Evolutionary conservation across 2,329 filamentous ascomycete genomes (phyloP).

Genomic region (Neonectria punicea): DNA sequence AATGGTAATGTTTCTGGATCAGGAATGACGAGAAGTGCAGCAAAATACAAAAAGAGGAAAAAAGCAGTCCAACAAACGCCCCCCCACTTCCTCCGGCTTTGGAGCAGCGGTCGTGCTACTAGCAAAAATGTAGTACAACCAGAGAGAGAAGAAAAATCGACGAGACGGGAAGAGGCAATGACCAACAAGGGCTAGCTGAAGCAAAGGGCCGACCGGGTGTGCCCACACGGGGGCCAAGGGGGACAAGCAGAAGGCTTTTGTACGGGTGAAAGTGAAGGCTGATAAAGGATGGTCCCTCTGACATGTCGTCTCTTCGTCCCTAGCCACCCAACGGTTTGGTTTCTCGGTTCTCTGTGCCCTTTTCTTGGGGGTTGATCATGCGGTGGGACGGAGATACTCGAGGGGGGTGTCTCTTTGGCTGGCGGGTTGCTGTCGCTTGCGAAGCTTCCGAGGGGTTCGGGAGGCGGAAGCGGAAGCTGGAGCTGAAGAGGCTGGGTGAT

Average conservation of each 20-base stretch:
- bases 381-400: slow-evolving; percentile 23
- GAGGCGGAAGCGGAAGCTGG: slow-evolving; percentile 23
- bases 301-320: not conserved
- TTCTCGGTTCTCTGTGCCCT: not conserved
- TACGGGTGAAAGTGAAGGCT: slow-evolving; percentile 13
- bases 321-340: not conserved
- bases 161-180: not conserved
- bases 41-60: slow-evolving; percentile 1
- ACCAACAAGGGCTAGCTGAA: slow-evolving; percentile 2
- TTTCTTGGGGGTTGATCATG: not conserved
- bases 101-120: not conserved
- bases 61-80: slow-evolving; percentile 1
- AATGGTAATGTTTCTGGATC: not conserved
- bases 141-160: slow-evolving; percentile 4
- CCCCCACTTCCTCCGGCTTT: not conserved
- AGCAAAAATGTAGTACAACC: slow-evolving; percentile 9
- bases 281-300: not conserved
- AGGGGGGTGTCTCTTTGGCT: slow-evolving; percentile 36
- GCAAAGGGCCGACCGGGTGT: slow-evolving; percentile 3
- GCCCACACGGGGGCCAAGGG: not conserved
- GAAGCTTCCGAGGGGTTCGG: slow-evolving; percentile 40
- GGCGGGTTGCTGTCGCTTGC: slow-evolving; percentile 38
- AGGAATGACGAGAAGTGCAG: slow-evolving; percentile 1
- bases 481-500: slow-evolving; percentile 26
- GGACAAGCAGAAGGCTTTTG: not conserved